phyloP scores from a whole-genome alignment of 1,284 basidiomycete species.

The Ceratobasidium sp. region DNA sequence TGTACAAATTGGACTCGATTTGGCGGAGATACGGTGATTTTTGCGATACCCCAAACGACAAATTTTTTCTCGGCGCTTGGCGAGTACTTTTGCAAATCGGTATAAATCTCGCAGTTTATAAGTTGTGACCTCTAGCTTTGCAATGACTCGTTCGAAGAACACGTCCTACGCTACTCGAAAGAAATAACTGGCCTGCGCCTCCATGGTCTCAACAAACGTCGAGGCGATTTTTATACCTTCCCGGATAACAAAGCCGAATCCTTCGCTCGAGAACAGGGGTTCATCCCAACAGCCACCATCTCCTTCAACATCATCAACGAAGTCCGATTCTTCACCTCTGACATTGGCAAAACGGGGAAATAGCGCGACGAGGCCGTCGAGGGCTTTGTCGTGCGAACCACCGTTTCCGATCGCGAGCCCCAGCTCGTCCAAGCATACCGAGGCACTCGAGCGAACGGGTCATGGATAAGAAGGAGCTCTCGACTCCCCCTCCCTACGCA shows the following conservation, averaged over 20 bases:
- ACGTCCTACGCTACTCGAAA: conserved; percentile 86
- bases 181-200: conserved; percentile 93
- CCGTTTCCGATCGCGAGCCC: conserved; percentile 60
- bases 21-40: no score
- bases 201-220: conserved; percentile 88
- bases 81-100: no score
- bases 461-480: conserved; percentile 25
- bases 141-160: conserved; percentile 98
- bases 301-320: conserved; percentile 73
- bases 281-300: conserved; percentile 82
- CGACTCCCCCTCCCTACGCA: conserved; percentile 69
- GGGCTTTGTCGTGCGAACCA: conserved; percentile 94
- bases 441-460: conserved; percentile 54
- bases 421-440: conserved; percentile 56
- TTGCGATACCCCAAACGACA: no score
- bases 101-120: neutral
- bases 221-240: conserved; percentile 80
- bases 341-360: conserved; percentile 74
- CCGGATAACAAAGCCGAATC: conserved; percentile 76
- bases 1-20: no score
- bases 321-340: conserved; percentile 80
- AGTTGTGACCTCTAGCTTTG: conserved; percentile 74
- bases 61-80: no score
- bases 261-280: conserved; percentile 92
- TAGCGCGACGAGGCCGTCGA: conserved; percentile 93